phyloP scores from a whole-genome alignment of 805 yeast genomes.

The Schizosaccharomyces pombe region DNA sequence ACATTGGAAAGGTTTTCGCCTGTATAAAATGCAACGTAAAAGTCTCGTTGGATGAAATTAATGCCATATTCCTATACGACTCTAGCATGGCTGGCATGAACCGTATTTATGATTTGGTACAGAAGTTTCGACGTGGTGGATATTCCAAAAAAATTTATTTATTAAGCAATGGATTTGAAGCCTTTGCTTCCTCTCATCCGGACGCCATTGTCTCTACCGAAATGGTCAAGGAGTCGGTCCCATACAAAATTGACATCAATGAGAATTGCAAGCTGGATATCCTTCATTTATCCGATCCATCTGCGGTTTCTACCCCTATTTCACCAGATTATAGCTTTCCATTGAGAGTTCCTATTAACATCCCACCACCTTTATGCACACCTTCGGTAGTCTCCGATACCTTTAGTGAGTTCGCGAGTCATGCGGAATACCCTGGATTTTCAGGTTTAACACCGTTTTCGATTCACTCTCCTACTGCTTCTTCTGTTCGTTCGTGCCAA shows the following conservation, averaged over 20 bases:
- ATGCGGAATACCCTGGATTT: background rate
- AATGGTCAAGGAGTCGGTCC: too few species aligned
- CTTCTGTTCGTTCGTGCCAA: too few species aligned
- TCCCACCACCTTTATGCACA: background rate
- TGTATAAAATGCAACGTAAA: background rate
- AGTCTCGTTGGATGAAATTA: background rate
- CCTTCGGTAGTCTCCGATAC: background rate
- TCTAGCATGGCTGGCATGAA: background rate
- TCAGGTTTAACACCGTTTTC: background rate
- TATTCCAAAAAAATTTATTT: background rate
- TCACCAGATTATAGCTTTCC: background rate
- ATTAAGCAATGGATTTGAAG: background rate
- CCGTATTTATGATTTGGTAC: background rate
- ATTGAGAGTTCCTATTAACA: background rate
- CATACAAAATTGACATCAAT: too few species aligned
- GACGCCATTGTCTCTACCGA: background rate
- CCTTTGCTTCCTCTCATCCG: background rate
- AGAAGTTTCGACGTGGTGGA: background rate
- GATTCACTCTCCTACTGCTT: background rate
- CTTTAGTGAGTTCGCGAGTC: background rate
- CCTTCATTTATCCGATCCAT: background rate
- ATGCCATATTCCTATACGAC: background rate
- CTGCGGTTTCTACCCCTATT: background rate
- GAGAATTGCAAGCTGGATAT: too few species aligned
- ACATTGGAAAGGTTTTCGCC: background rate